Percentiles rank a stretch among this genome's conserved stretches.
These are phyloP conservation scores for Circinella umbellata DNA, from an alignment of 371 early-diverging fungal species.

Conservation along the genomic window DNA sequence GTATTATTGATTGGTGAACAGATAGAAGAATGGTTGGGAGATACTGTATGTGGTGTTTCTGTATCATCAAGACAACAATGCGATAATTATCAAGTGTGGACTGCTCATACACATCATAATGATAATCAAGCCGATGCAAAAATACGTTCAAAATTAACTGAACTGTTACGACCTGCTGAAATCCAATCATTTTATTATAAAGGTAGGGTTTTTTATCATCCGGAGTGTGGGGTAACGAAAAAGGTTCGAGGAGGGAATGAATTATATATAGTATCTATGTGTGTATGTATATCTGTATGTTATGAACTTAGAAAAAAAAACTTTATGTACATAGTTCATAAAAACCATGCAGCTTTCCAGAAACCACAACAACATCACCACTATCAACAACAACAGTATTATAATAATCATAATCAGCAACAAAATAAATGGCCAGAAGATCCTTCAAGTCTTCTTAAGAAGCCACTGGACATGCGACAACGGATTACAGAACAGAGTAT, in stretches of 20 bases:
- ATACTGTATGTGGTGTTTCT: constrained; percentile 66
- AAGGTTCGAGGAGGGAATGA: no score
- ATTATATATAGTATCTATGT: no score
- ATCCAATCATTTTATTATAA: constrained; percentile 67
- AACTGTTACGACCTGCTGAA: constrained; percentile 50
- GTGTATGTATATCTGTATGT: no score
- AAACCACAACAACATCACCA: constrained; percentile 20
- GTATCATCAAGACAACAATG: constrained; percentile 63
- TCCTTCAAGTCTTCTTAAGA: constrained; percentile 13
- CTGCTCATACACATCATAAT: constrained; percentile 43
- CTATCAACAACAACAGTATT: neutral
- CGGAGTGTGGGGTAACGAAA: no score
- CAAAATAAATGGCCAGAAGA: constrained; percentile 19
- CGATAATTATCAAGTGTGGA: constrained; percentile 72
- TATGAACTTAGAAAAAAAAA: no score
- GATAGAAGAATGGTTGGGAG: constrained; percentile 61
- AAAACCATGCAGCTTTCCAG: constrained; percentile 52
- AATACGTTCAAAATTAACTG: constrained; percentile 47
- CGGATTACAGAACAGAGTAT: constrained; percentile 37
- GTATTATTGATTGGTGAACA: constrained; percentile 66
- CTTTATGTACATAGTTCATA: constrained; percentile 37
- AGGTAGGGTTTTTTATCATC: constrained; percentile 37
- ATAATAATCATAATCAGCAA: neutral
- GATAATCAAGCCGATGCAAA: constrained; percentile 30
- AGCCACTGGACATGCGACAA: constrained; percentile 27